Percentiles rank a stretch among this genome's conserved stretches.
Evolutionary conservation across 805 yeast genomes (phyloP).

Genomic region (Yarrowia hollandica): DNA sequence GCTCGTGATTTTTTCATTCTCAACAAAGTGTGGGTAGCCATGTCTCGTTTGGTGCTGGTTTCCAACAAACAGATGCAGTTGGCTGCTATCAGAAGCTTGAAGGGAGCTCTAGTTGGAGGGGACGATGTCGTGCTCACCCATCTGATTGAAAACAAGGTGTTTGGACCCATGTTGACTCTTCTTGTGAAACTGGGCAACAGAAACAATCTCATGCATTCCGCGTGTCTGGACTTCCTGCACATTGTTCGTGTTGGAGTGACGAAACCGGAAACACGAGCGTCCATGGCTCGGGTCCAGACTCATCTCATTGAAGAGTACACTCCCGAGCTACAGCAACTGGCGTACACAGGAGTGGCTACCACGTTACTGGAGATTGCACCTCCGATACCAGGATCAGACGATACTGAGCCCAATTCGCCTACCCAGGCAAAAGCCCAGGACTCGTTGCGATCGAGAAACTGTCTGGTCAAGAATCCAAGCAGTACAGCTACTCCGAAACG

Average conservation of each 20-base stretch:
- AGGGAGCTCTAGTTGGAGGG: slow-evolving; percentile 56
- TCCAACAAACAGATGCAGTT: slow-evolving; percentile 58
- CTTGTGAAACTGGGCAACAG: slow-evolving; percentile 50
- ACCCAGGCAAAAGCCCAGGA: slow-evolving; percentile 1
- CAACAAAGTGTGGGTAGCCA: slow-evolving; percentile 56
- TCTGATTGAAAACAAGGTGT: slow-evolving; percentile 56
- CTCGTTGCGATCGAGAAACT: background rate
- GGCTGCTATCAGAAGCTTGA: slow-evolving; percentile 68
- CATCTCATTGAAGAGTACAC: slow-evolving; percentile 12
- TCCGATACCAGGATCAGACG: slow-evolving; percentile 2
- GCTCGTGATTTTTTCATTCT: slow-evolving; percentile 66
- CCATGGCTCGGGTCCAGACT: slow-evolving; percentile 4
- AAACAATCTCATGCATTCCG: slow-evolving; percentile 70
- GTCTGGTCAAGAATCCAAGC: background rate
- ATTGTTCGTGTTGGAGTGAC: slow-evolving; percentile 14
- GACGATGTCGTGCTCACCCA: slow-evolving; percentile 61
- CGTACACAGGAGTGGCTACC: slow-evolving; percentile 10
- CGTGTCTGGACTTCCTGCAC: slow-evolving; percentile 61
- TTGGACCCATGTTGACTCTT: slow-evolving; percentile 51
- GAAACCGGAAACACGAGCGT: slow-evolving; percentile 25
- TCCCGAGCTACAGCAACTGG: background rate
- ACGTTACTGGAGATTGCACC: slow-evolving; percentile 3
- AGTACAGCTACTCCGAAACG: background rate
- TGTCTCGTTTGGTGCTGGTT: slow-evolving; percentile 50
- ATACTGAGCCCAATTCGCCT: slow-evolving; percentile 12